Evolutionary conservation across 257 asterid species (phyloP).

Genomic region (Fraxinus pennsylvanica): DNA sequence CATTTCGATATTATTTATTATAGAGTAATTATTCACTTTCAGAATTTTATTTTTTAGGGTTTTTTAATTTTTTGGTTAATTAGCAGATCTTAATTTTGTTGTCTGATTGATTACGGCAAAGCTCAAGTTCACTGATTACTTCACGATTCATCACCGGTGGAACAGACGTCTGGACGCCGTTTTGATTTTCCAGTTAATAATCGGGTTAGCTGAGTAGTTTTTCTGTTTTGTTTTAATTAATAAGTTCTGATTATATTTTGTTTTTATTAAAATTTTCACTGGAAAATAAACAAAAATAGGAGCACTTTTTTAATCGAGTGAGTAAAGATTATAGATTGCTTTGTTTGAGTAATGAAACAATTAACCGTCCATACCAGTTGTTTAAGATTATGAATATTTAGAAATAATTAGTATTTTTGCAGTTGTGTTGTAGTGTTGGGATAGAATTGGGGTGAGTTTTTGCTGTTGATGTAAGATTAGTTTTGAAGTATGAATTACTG

Average conservation of each 20-base stretch:
- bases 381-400: background rate
- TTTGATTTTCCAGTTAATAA: conserved; percentile 8
- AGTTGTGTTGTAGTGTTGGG: background rate
- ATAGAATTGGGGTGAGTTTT: background rate
- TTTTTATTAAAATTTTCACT: background rate
- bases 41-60: conserved; percentile 12
- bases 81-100: conserved; percentile 17
- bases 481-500: background rate
- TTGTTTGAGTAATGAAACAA: background rate
- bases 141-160: conserved; percentile 17
- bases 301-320: background rate
- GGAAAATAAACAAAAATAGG: background rate
- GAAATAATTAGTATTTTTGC: background rate
- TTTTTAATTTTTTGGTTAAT: background rate
- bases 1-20: conserved; percentile 19
- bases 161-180: conserved; percentile 12
- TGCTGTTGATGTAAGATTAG: background rate
- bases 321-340: background rate
- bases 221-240: background rate
- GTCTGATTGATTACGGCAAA: conserved; percentile 26
- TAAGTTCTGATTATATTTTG: background rate
- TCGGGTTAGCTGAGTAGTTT: conserved; percentile 33
- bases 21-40: background rate
- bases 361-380: background rate
- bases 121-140: conserved; percentile 28